A percentile compares a stretch with the other conserved stretches of the same genome.
phyloP scores from a whole-genome alignment of 371 early-diverging fungal species.

The Syncephalis plumigaleata region DNA sequence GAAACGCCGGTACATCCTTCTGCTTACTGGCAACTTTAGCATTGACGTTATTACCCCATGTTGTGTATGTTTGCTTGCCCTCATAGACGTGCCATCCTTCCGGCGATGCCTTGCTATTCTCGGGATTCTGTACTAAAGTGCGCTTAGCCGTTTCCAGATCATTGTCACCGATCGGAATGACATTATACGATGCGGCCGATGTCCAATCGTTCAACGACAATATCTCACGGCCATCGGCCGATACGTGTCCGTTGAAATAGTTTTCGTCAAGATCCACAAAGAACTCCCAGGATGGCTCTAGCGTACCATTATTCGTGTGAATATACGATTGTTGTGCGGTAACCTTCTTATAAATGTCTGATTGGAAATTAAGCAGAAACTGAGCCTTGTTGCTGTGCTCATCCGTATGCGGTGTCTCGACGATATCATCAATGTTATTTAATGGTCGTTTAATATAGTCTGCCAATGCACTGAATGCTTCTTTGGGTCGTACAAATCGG shows the following conservation, averaged over 20 bases:
- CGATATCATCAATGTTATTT: too few relatives aligned
- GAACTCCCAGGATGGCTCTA: constrained; percentile 62
- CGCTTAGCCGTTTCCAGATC: constrained; percentile 61
- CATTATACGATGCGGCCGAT: constrained; percentile 46
- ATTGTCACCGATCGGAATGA: constrained; percentile 74
- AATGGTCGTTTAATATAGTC: too few relatives aligned
- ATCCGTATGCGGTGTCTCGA: too few relatives aligned
- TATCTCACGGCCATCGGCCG: constrained; percentile 33
- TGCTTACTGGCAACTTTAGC: constrained; percentile 45
- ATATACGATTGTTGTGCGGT: background rate
- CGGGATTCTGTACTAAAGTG: constrained; percentile 46
- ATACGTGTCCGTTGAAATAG: constrained; percentile 77
- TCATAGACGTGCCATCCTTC: constrained; percentile 55
- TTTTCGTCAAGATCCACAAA: constrained; percentile 74
- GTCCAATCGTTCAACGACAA: constrained; percentile 78
- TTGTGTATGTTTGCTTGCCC: constrained; percentile 42
- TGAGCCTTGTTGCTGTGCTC: too few relatives aligned
- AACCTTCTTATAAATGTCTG: background rate
- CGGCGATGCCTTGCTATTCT: constrained; percentile 51
- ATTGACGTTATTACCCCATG: constrained; percentile 55
- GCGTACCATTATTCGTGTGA: background rate
- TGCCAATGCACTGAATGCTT: too few relatives aligned
- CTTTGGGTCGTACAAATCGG: too few relatives aligned
- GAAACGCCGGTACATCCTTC: constrained; percentile 35
- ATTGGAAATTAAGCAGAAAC: too few relatives aligned